A percentile compares a stretch with the other conserved stretches of the same genome.
These are phyloP conservation scores for Lentinula boryana DNA, from an alignment of 768 basidiomycete species.

Conservation along the genomic window DNA sequence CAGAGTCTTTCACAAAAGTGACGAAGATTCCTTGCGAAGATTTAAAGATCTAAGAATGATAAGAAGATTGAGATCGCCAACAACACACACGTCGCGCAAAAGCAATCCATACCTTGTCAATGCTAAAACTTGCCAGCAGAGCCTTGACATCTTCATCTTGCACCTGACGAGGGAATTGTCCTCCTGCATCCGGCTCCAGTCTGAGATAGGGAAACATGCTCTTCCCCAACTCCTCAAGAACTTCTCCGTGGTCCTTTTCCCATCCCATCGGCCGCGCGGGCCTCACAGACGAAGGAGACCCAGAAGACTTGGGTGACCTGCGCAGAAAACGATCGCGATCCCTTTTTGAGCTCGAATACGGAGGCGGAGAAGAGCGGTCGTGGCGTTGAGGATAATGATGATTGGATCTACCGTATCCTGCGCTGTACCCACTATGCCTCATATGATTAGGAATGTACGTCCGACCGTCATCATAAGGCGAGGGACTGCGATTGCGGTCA, in stretches of 20 bases:
- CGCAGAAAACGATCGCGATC: neutral
- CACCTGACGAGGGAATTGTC: constrained; percentile 40
- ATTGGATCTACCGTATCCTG: neutral
- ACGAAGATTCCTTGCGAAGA: constrained; percentile 76
- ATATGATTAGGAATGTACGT: constrained; percentile 2
- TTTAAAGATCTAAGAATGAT: constrained; percentile 52
- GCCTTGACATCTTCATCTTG: constrained; percentile 61
- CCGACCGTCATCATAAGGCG: constrained; percentile 1
- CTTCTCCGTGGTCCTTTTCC: constrained; percentile 30
- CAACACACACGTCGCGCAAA: neutral
- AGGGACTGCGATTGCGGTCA: neutral
- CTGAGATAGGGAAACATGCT: constrained; percentile 67
- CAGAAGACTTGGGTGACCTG: constrained; percentile 10
- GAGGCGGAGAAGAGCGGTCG: constrained; percentile 3
- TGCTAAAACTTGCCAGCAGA: constrained; percentile 67
- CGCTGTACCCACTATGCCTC: neutral
- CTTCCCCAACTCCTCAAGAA: constrained; percentile 46
- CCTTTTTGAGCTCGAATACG: neutral
- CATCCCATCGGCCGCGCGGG: constrained; percentile 15
- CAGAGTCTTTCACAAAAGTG: constrained; percentile 65
- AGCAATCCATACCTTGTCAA: constrained; percentile 55
- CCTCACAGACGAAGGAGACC: constrained; percentile 22
- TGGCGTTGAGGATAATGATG: constrained; percentile 9
- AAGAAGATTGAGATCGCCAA: neutral
- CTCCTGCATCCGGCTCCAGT: constrained; percentile 39